Base-by-base conservation (phyloP, 345 rosid genomes). In the Noccaea bulbosa region DNA sequence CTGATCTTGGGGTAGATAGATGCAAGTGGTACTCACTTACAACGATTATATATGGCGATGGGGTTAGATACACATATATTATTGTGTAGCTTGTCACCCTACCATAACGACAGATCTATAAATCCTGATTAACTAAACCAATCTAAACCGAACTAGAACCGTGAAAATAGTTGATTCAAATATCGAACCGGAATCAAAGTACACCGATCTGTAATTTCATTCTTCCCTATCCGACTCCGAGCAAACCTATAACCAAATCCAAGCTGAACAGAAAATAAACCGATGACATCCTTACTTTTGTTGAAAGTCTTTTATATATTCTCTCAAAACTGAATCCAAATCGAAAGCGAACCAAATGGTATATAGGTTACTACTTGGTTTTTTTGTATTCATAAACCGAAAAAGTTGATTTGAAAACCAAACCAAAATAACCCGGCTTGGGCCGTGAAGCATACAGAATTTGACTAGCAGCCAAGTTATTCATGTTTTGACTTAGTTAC, bases 11-110 rank as follows among this genome's bases (percentile, higher is more conserved):
- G 24, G 32, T 24, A 12, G 6, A 55, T 24, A 12, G 6, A 55
- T 22, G 43, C 63, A 33, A 45, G 34, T 69, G 49, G 58, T 47
- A 59, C 41, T 52, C 62, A 41, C 62, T 67, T 54, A 70, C n/a
- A 35, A 35, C 46, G 54, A 57, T 12, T 45, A 5, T 59, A 17
- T 56, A 35, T 57, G 45, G 38, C 37, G 22, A 56, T 4, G 51
- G 17, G 52, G 20, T 51, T 22, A 17, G 32, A 64, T 34, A 43
- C 14, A 6, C 27, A 5, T 15, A 9, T 40, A 27, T 11, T 51
- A 51, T 51, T 51, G 32, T 22, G 41, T 14, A 41, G 54, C 51
- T 32, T 67, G 32, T 53, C 27, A 20, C 24, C 1, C 24, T 22
- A 22, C 47, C 60, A 53, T 11, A 40, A 62, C 22, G 27, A 61